A percentile compares a stretch with the other conserved stretches of the same genome.
Conservation (phyloP, 139 green algal genomes). For the Edaphochlamys debaryana region DNA sequence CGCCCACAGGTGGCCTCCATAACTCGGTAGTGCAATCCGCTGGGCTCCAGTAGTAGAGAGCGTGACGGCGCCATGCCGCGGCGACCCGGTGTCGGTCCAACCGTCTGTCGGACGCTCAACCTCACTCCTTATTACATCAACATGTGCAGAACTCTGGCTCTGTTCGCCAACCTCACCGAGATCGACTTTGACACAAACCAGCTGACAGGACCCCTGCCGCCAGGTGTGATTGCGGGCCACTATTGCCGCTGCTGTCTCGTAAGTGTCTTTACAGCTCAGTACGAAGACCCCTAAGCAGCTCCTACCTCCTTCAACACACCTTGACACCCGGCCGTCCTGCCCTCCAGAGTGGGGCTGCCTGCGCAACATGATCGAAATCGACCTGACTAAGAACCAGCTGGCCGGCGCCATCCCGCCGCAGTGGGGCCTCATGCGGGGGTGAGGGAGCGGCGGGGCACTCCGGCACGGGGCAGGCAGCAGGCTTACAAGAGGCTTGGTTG, state of each 20-base stretch:
- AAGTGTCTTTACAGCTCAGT: background rate
- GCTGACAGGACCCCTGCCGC: too few species aligned
- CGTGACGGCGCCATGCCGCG: too few species aligned
- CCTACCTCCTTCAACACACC: background rate
- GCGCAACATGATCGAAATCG: slow-evolving; percentile 29
- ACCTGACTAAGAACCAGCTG: slow-evolving; percentile 10
- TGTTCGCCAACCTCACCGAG: slow-evolving; percentile 36
- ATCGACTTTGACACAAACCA: slow-evolving; percentile 8
- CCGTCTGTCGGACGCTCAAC: too few species aligned
- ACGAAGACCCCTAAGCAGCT: background rate
- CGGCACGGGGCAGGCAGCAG: background rate
- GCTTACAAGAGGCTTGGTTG: too few species aligned
- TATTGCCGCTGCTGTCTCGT: background rate
- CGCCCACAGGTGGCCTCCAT: too few species aligned
- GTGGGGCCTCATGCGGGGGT: slow-evolving; percentile 15
- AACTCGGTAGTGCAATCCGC: too few species aligned
- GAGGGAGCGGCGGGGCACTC: too few species aligned
- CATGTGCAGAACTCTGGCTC: background rate
- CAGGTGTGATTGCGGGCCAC: background rate
- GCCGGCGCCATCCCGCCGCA: slow-evolving; percentile 25
- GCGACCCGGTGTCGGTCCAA: too few species aligned
- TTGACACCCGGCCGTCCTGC: slow-evolving; percentile 21
- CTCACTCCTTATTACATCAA: too few species aligned
- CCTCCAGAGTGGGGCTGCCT: slow-evolving; percentile 40
- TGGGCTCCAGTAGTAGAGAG: background rate